These are phyloP conservation scores for Paradendryphiella salina DNA, from an alignment of 2,329 filamentous ascomycete genomes.

Conservation along the genomic window DNA sequence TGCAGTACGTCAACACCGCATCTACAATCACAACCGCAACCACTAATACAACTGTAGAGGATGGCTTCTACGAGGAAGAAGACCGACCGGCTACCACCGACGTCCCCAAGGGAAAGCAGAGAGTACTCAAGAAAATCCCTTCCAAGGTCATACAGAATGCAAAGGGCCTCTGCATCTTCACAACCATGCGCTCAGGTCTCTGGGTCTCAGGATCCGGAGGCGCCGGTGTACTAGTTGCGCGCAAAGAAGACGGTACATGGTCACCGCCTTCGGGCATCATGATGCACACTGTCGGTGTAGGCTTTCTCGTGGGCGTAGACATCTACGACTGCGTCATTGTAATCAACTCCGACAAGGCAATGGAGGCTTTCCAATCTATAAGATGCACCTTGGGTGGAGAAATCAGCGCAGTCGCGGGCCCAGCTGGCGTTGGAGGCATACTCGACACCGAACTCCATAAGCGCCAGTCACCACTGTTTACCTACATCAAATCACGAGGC, in stretches of 20 bases:
- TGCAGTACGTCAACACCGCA: conserved; percentile 66
- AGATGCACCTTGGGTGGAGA: conserved; percentile 81
- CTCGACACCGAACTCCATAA: conserved; percentile 71
- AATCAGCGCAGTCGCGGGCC: conserved; percentile 74
- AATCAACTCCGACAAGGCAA: conserved; percentile 81
- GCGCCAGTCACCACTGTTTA: conserved; percentile 72
- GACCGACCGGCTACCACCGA: conserved; percentile 50
- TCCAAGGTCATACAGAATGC: conserved; percentile 81
- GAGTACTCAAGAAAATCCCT: conserved; percentile 80
- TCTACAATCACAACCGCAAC: not conserved
- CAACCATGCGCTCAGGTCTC: conserved; percentile 89
- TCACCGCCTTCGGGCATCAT: conserved; percentile 89
- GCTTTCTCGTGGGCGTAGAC: conserved; percentile 88
- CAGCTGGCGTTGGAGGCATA: conserved; percentile 73
- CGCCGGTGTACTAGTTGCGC: conserved; percentile 81
- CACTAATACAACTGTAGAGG: conserved; percentile 51
- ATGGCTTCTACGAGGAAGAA: conserved; percentile 69
- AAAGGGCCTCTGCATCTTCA: conserved; percentile 89
- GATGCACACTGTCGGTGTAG: conserved; percentile 84
- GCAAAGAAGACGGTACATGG: conserved; percentile 85
- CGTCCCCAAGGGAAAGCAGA: conserved; percentile 64
- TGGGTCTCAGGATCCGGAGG: conserved; percentile 92
- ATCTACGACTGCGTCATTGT: conserved; percentile 95
- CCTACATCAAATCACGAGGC: conserved; percentile 86
- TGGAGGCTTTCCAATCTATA: conserved; percentile 81